These are phyloP conservation scores for Casuarina cunninghamiana DNA, from an alignment of 306 rosid genomes.

Conservation along the genomic window DNA sequence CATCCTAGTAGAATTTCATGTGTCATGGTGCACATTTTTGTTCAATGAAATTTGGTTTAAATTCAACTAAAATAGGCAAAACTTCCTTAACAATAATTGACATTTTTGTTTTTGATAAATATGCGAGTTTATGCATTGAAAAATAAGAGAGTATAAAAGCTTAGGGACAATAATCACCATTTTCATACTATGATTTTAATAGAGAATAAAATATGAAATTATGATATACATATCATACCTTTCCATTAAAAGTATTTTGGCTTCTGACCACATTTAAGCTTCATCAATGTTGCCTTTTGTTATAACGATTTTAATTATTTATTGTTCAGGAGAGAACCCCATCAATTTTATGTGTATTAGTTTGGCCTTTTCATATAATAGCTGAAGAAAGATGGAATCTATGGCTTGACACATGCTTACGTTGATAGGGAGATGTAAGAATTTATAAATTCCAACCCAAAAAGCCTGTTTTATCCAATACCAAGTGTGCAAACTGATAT, in stretches of 20 bases:
- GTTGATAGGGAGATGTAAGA: neutral
- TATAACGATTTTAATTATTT: neutral
- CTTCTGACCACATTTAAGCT: neutral
- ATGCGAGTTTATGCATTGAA: too few species aligned
- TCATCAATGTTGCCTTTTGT: neutral
- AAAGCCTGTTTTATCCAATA: neutral
- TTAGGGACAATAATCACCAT: neutral
- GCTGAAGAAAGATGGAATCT: neutral
- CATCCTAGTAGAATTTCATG: neutral
- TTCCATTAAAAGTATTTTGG: neutral
- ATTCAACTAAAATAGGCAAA: too few species aligned
- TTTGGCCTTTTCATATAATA: neutral
- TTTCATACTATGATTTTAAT: neutral
- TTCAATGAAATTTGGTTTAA: too few species aligned
- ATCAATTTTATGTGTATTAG: neutral
- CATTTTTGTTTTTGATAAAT: neutral
- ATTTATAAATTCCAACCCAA: neutral
- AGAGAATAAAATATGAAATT: neutral
- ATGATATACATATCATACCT: neutral
- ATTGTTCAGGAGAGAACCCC: neutral
- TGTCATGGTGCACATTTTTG: neutral
- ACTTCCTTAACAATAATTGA: neutral
- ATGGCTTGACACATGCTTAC: neutral
- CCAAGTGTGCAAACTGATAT: neutral
- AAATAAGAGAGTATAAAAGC: too few species aligned